A percentile compares a stretch with the other conserved stretches of the same genome.
phyloP scores from a whole-genome alignment of 108 stramenopile genomes.

The Pseudonitzschia multiseries region DNA sequence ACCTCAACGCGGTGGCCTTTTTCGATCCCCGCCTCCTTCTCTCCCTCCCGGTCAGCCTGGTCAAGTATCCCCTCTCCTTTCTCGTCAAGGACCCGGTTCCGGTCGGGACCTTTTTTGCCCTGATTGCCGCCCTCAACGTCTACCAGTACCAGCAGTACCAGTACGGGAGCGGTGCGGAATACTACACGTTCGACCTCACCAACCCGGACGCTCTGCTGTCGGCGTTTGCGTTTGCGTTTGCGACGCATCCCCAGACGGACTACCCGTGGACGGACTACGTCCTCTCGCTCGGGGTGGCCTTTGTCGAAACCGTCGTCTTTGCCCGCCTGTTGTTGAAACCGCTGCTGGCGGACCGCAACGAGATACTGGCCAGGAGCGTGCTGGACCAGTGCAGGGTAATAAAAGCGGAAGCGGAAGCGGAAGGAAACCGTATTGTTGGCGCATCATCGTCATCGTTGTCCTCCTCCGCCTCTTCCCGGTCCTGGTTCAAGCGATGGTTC shows the following conservation, averaged over 20 bases:
- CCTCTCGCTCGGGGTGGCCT: constrained; percentile 32
- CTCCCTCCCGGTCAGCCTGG: constrained; percentile 49
- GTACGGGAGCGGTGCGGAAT: not conserved
- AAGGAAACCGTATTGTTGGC: not conserved
- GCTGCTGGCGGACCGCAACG: constrained; percentile 64
- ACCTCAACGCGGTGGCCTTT: constrained; percentile 50
- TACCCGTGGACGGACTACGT: constrained; percentile 15
- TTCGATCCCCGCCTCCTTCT: constrained; percentile 53
- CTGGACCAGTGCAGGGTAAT: constrained; percentile 37
- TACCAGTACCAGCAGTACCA: not conserved
- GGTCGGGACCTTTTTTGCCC: constrained; percentile 17
- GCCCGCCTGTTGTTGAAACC: constrained; percentile 57
- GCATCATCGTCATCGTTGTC: not conserved
- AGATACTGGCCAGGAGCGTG: constrained; percentile 54
- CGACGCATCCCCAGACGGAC: constrained; percentile 3
- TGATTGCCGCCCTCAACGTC: constrained; percentile 21
- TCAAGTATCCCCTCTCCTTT: constrained; percentile 62
- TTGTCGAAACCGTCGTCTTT: constrained; percentile 55
- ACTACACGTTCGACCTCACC: not conserved
- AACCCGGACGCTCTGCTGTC: not conserved
- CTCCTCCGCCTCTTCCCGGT: not conserved
- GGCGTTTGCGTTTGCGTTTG: constrained; percentile 22
- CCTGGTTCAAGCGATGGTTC: too few species aligned
- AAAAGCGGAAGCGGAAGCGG: not conserved
- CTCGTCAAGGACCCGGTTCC: constrained; percentile 50